Base-by-base conservation (phyloP, 148 eudicot genomes). In the Nyssa sinensis region DNA sequence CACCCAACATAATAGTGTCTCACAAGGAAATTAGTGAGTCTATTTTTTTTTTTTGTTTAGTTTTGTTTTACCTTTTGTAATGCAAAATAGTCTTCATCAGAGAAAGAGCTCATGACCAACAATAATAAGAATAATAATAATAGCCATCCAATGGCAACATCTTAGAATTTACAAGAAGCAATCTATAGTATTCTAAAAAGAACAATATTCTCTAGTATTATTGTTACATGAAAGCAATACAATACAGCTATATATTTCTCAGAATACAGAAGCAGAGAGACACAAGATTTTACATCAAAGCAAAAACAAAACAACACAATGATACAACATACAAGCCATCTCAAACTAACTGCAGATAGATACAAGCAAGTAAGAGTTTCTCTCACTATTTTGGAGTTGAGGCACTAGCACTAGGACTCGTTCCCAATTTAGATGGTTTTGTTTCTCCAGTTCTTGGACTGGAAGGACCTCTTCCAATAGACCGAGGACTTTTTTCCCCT, bases 371-470 rank as follows among this genome's bases (percentile, higher is more conserved):
- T 31, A 21, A 53, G n/a, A n/a, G 5, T 44, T 6, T 71, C 67
- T 71, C 31, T 71, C 67, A 21, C 67, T 64, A 67, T 44, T 34
- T 67, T 30, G 67, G 70, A 37, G 79, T 78, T 16, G 75, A 75
- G 55, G 80, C 70, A 44, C 47, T n/a, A n/a, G n/a, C n/a, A n/a
- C n/a, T 79, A 24, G 78, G 77, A 77, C 82, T 90, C 69, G 35
- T 84, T 35, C 95, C 89, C 68, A 90, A 68, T 28, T 81, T 83
- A 28, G 95, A 90, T 19, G 84, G 69, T 64, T 75, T 80, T 24
- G 75, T 19, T 51, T 83, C 87, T 59, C 66, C 79, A 28, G 74
- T 73, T 33, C 82, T 85, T 5, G 95, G 91, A 76, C 94, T 88
- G 63, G 58, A 60, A 4, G 82, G 78, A 77, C 79, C 88, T 62